Evolutionary conservation across 176 grass and related monocot species (phyloP), one percentile per base, ranked within the genome.

Genomic region (Hordeum marinum): DNA sequence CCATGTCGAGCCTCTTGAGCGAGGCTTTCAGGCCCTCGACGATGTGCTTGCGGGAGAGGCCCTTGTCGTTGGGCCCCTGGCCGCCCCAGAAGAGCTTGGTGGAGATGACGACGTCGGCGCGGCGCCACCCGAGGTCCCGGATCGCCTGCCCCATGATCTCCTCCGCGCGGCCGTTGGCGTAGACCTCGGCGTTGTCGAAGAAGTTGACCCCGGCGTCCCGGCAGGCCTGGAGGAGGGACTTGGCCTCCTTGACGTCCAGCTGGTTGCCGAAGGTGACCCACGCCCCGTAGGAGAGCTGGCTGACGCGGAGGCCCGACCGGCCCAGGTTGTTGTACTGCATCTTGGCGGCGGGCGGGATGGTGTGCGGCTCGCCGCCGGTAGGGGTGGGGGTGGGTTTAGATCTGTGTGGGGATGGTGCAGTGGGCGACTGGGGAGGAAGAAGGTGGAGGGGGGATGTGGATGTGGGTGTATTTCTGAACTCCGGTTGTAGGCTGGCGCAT

Each of bases 121-220:
- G 93, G 68, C 96, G 96, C 96, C 96, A 96, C 0, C 96, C 96
- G 12, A 99, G 90, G 91, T 99, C 96, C 7, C 96, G 91, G 57
- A 99, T 94, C 50, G 96, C 96, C 90, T 96, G 96, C 5, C 96
- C 96, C 96, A 99, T 99, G 90, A 99, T 99, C 96, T 99, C 96
- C 93, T 99, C 96, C 4, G 96, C 96, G 40, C 96, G 89, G 0
- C 96, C 93, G 48, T 94, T 99, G 42, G 96, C 90, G 87, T 99
- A 96, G 0, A 99, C 93, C 81, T 99, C 96, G 1, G 96, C 96
- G 86, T 99, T 99, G 96, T 99, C 96, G 93, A 99, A 99, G 96
- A 99, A 96, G 79, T 99, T 99, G 52, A 99, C 93, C 58, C 93
- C 96, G 14, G 89, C 87, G 63, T 99, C 93, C 75, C 93, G 96